phyloP scores from a whole-genome alignment of 164 flowering plant genomes.

The Piper longum region DNA sequence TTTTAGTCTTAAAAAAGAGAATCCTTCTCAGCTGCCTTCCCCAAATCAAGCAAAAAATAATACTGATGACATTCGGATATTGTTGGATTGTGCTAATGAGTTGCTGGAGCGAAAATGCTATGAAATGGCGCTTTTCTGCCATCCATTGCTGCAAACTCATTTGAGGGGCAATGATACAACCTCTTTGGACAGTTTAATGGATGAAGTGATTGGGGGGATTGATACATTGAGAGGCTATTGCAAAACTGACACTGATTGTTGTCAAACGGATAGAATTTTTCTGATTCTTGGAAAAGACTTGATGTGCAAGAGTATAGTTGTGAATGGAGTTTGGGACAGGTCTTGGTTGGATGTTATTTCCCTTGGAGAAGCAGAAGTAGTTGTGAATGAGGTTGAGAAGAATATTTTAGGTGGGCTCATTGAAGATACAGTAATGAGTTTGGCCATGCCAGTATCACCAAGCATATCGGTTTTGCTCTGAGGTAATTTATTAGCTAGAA shows the following conservation, averaged over 20 bases:
- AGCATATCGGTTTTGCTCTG: not conserved
- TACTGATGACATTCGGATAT: constrained; percentile 12
- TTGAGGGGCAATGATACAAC: constrained; percentile 4
- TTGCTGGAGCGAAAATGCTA: constrained; percentile 27
- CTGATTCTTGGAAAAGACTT: constrained; percentile 43
- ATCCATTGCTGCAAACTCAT: constrained; percentile 2
- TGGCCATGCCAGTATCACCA: not conserved
- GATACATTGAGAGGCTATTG: constrained; percentile 29
- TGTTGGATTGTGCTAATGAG: constrained; percentile 53
- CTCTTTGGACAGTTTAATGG: constrained; percentile 36
- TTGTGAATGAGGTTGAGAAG: constrained; percentile 35
- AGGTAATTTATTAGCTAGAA: not conserved
- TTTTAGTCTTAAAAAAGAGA: constrained; percentile 19
- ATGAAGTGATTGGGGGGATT: constrained; percentile 38
- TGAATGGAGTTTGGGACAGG: constrained; percentile 39
- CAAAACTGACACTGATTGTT: constrained; percentile 11
- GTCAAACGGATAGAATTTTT: constrained; percentile 18
- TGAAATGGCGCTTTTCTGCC: constrained; percentile 5
- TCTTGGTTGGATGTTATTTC: constrained; percentile 48
- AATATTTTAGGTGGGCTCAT: constrained; percentile 34
- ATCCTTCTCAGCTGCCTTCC: constrained; percentile 7
- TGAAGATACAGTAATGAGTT: constrained; percentile 32
- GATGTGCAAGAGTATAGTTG: constrained; percentile 17
- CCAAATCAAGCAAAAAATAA: constrained; percentile 7
- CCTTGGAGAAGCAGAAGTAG: constrained; percentile 28